Evolutionary conservation across 2,329 filamentous ascomycete genomes (phyloP).

Genomic region (Fusarium ramigenum): DNA sequence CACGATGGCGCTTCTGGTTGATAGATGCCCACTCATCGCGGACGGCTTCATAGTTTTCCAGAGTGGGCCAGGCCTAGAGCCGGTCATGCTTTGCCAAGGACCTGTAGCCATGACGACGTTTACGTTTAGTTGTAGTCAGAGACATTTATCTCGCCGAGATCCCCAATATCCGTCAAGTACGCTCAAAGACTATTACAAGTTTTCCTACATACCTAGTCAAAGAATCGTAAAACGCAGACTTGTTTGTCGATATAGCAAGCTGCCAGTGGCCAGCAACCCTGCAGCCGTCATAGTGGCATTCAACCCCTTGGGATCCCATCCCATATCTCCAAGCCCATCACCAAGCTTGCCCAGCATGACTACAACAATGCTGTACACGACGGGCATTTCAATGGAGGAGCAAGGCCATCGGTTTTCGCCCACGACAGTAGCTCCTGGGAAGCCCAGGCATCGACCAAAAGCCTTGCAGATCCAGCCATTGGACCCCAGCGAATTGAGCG

Average conservation of each 20-base stretch:
- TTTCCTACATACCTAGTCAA: neutral
- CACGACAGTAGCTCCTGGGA: constrained; percentile 17
- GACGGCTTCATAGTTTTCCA: constrained; percentile 26
- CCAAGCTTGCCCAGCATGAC: constrained; percentile 18
- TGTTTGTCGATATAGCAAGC: neutral
- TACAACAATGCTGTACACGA: constrained; percentile 35
- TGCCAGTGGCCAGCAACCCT: neutral
- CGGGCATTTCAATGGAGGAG: constrained; percentile 29
- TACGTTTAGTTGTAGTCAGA: neutral
- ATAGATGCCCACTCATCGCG: constrained; percentile 7
- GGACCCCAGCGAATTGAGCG: constrained; percentile 64
- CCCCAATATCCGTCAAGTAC: neutral
- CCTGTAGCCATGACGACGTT: constrained; percentile 1
- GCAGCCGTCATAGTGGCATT: constrained; percentile 7
- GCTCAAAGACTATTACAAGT: neutral
- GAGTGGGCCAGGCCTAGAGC: constrained; percentile 14
- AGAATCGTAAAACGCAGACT: neutral
- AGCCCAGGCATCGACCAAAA: constrained; percentile 35
- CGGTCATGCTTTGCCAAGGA: constrained; percentile 7
- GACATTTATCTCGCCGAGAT: constrained; percentile 23
- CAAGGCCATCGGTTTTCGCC: constrained; percentile 7
- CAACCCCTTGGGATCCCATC: neutral
- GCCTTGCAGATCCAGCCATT: constrained; percentile 49
- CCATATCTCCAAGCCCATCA: neutral
- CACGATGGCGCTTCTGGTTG: constrained; percentile 6